phyloP scores from a whole-genome alignment of 169 alveolate species.

The Blepharisma undulans region DNA sequence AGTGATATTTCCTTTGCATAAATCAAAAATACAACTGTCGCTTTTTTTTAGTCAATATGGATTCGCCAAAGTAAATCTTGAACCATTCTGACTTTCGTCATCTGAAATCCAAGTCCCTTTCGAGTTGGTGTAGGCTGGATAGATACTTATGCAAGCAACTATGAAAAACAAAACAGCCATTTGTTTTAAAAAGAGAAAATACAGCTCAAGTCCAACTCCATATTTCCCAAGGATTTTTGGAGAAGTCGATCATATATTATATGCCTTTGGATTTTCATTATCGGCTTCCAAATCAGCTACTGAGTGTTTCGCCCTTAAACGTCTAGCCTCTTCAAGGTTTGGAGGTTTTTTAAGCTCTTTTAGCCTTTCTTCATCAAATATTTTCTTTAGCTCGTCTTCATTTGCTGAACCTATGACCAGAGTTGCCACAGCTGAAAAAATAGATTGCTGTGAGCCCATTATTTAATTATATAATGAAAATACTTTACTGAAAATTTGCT shows the following conservation, averaged over 20 bases:
- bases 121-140: conserved; percentile 20
- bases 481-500: background rate
- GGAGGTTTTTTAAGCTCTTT: background rate
- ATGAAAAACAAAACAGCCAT: conserved; percentile 10
- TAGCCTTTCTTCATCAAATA: background rate
- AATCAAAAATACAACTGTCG: background rate
- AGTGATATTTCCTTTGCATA: background rate
- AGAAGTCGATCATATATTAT: background rate
- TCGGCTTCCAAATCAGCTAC: background rate
- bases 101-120: background rate
- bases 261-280: background rate
- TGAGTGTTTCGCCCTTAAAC: background rate
- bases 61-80: conserved; percentile 43
- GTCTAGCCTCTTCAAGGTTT: background rate
- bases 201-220: conserved; percentile 49
- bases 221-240: conserved; percentile 20
- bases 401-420: background rate
- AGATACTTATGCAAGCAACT: conserved; percentile 29
- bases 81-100: background rate
- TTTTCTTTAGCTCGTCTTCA: background rate
- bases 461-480: background rate
- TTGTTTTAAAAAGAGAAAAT: conserved; percentile 37
- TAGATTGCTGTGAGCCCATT: background rate
- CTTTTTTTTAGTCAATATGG: background rate
- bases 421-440: background rate